These are phyloP conservation scores for Phytophthora niederhauseri DNA, from an alignment of 352 stramenopile species.

Conservation along the genomic window DNA sequence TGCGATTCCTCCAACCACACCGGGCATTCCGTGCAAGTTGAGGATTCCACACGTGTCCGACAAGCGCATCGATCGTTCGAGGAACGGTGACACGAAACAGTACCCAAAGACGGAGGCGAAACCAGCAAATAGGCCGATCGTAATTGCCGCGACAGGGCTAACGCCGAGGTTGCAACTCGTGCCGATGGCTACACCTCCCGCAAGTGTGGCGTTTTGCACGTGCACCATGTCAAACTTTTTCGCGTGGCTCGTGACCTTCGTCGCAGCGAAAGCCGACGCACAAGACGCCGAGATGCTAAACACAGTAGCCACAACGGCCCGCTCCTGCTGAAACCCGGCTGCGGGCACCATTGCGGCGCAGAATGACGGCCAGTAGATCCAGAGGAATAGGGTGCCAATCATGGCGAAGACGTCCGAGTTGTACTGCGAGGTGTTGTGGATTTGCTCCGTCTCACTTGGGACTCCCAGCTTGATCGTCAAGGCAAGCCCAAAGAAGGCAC, in stretches of 20 bases:
- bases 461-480: constrained; percentile 56
- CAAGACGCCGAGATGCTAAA: constrained; percentile 64
- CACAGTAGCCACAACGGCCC: constrained; percentile 72
- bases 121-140: constrained; percentile 50
- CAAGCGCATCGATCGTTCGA: constrained; percentile 44
- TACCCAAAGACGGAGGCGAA: constrained; percentile 53
- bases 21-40: constrained; percentile 78
- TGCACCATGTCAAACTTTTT: constrained; percentile 86
- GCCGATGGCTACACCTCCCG: constrained; percentile 80
- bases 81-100: constrained; percentile 39
- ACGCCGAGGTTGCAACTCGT: constrained; percentile 64
- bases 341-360: constrained; percentile 67
- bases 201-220: constrained; percentile 58
- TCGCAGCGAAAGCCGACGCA: constrained; percentile 58
- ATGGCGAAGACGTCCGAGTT: constrained; percentile 71
- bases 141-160: constrained; percentile 53
- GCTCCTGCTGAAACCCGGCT: constrained; percentile 64
- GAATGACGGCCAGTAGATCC: constrained; percentile 90
- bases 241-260: constrained; percentile 29
- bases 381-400: constrained; percentile 82
- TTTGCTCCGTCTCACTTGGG: constrained; percentile 34
- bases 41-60: constrained; percentile 62
- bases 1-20: constrained; percentile 63
- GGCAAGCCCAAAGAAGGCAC: constrained; percentile 78
- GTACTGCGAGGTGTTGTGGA: constrained; percentile 68